phyloP scores from a whole-genome alignment of 257 asterid genomes.

The Osmanthus fragrans region DNA sequence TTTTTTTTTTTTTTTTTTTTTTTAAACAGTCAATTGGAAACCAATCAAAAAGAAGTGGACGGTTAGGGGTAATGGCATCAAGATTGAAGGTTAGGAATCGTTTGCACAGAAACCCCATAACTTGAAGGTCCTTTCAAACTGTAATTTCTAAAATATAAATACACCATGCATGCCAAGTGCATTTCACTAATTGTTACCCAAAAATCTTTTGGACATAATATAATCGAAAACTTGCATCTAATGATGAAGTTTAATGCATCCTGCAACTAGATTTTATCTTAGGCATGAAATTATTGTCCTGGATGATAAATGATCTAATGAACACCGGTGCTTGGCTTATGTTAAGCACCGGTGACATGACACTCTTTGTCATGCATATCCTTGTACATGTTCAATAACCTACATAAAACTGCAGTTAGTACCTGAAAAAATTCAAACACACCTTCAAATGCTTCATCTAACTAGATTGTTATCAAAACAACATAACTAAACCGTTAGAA shows the following conservation, averaged over 20 bases:
- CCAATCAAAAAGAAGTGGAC: too few relatives aligned
- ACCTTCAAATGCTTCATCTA: constrained; percentile 22
- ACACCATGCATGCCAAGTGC: neutral
- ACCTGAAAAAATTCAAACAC: constrained; percentile 10
- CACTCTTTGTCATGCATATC: neutral
- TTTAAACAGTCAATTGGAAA: too few relatives aligned
- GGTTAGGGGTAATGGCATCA: too few relatives aligned
- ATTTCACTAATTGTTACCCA: neutral
- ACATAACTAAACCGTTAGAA: constrained; percentile 7
- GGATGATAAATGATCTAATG: neutral
- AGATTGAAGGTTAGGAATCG: too few relatives aligned
- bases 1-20: too few relatives aligned
- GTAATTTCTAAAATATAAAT: too few relatives aligned
- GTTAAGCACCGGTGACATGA: too few relatives aligned
- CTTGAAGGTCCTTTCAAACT: too few relatives aligned
- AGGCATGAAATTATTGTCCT: neutral
- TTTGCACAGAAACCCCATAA: too few relatives aligned
- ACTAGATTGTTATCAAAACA: constrained; percentile 22
- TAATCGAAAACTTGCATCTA: too few relatives aligned
- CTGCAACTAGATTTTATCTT: neutral
- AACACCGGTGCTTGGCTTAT: too few relatives aligned
- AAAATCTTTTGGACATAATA: neutral
- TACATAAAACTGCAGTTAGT: constrained; percentile 17
- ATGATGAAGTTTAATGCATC: neutral
- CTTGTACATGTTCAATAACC: neutral